phyloP scores from a whole-genome alignment of 257 asterid species.

The Solanum chiquidenum region DNA sequence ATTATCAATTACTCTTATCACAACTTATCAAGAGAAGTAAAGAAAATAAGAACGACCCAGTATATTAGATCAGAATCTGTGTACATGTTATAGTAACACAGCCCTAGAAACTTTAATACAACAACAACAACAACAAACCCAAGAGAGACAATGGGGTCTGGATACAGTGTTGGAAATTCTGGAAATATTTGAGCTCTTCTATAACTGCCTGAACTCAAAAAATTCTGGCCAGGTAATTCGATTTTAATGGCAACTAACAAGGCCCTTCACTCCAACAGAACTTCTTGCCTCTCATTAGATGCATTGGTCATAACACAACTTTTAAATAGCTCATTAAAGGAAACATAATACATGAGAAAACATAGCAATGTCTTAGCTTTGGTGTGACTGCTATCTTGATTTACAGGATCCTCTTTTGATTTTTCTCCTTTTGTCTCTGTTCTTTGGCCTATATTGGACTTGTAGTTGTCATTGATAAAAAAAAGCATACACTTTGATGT shows the following conservation, averaged over 20 bases:
- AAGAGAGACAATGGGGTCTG: background rate
- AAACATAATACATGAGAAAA: background rate
- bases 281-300: background rate
- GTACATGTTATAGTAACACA: background rate
- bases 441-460: no score
- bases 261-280: background rate
- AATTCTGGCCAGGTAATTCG: background rate
- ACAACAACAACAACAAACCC: no score
- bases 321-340: background rate
- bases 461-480: no score
- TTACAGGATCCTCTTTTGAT: no score
- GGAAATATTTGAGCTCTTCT: background rate
- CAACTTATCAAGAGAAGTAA: background rate
- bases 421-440: no score
- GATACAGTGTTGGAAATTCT: background rate
- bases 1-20: background rate
- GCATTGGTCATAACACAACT: background rate
- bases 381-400: no score
- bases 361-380: background rate
- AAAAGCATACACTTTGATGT: no score
- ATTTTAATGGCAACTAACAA: background rate
- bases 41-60: background rate
- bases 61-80: background rate
- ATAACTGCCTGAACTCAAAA: background rate
- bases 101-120: background rate